Conservation (phyloP, 306 rosid genomes). For the Quercus cerris region DNA sequence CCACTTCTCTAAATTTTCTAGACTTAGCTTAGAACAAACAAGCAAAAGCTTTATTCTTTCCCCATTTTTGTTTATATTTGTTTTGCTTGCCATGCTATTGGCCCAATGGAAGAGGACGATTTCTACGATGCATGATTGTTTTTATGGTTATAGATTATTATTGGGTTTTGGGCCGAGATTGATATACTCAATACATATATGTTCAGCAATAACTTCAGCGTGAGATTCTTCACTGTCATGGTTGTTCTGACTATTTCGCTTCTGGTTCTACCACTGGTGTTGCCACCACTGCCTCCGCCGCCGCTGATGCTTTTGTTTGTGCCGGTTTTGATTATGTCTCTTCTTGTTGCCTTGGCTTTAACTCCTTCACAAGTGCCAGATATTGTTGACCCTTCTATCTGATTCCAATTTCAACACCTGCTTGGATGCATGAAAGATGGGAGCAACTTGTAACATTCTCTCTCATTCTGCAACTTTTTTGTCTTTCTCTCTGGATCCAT, state of each 20-base stretch:
- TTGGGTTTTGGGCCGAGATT: too few species aligned
- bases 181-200: neutral
- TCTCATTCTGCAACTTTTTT: neutral
- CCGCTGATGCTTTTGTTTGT: constrained; percentile 32
- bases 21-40: neutral
- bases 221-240: constrained; percentile 18
- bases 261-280: constrained; percentile 34
- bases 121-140: neutral
- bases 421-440: neutral
- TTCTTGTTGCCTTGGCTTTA: constrained; percentile 27
- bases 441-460: neutral
- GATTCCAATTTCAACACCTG: neutral
- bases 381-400: neutral
- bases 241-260: constrained; percentile 10
- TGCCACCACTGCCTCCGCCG: constrained; percentile 47
- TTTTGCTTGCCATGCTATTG: neutral
- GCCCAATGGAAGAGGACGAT: neutral
- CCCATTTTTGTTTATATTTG: neutral
- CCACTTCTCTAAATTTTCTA: neutral
- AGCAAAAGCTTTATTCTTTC: neutral
- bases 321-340: constrained; percentile 29
- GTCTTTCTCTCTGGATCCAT: neutral
- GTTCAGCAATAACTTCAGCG: constrained; percentile 8
- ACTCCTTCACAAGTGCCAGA: constrained; percentile 17
- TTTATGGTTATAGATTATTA: neutral